These are phyloP conservation scores for Microdochium paspali DNA, from an alignment of 2,329 filamentous ascomycete genomes.

Conservation along the genomic window DNA sequence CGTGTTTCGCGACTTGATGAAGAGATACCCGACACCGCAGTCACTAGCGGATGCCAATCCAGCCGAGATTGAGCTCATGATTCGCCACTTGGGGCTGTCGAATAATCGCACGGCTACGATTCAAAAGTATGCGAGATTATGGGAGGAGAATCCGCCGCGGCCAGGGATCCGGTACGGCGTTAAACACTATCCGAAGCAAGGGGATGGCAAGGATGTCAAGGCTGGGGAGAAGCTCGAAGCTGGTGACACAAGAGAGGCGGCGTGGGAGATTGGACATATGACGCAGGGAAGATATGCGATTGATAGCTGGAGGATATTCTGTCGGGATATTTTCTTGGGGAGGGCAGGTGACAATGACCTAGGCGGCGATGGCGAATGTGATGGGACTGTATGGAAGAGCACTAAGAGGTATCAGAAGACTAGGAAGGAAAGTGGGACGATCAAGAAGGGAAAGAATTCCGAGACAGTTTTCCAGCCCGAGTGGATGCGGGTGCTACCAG, in stretches of 20 bases:
- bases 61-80: conserved; percentile 49
- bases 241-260: conserved; percentile 15
- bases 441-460: neutral
- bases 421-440: conserved; percentile 11
- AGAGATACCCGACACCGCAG: conserved; percentile 56
- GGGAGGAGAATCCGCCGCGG: conserved; percentile 54
- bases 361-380: neutral
- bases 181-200: conserved; percentile 29
- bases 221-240: conserved; percentile 15
- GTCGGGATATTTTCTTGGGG: conserved; percentile 66
- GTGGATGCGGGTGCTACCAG: conserved; percentile 78
- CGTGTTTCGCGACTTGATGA: conserved; percentile 59
- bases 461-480: conserved; percentile 62
- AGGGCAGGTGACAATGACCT: neutral
- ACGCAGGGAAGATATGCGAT: conserved; percentile 75
- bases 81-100: conserved; percentile 63
- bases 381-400: neutral
- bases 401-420: conserved; percentile 6
- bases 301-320: conserved; percentile 92
- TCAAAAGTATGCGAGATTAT: conserved; percentile 60
- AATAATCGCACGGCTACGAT: conserved; percentile 58
- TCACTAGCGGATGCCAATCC: conserved; percentile 49
- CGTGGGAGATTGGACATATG: conserved; percentile 81
- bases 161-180: conserved; percentile 45
- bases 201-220: conserved; percentile 18